Conservation (phyloP, 495 filamentous ascomycete genomes). For the Usnea hakonensis region DNA sequence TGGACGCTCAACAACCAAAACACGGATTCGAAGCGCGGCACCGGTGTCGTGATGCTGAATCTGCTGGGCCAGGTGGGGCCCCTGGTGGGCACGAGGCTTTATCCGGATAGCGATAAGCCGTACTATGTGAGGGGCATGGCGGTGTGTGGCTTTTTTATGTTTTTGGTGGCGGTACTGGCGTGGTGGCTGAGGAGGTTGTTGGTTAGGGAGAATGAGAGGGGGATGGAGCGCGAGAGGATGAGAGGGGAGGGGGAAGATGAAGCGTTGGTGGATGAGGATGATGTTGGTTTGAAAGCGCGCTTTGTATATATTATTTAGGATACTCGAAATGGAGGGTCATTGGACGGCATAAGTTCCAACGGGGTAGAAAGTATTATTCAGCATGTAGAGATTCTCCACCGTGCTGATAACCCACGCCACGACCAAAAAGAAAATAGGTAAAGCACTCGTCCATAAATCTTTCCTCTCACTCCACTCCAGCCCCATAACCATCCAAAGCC, state of each 20-base stretch:
- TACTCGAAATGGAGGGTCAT: too few relatives aligned
- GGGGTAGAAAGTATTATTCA: too few relatives aligned
- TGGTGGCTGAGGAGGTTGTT: conserved; percentile 40
- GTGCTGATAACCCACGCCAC: too few relatives aligned
- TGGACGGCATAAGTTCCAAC: too few relatives aligned
- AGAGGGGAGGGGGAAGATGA: conserved; percentile 12
- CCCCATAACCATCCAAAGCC: too few relatives aligned
- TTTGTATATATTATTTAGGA: not conserved
- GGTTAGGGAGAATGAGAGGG: conserved; percentile 32
- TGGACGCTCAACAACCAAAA: conserved; percentile 58
- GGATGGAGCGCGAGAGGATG: not conserved
- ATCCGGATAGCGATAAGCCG: conserved; percentile 48
- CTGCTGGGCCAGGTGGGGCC: conserved; percentile 57
- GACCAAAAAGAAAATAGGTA: too few relatives aligned
- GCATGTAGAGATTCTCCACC: too few relatives aligned
- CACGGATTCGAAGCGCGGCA: conserved; percentile 46
- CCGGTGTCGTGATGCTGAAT: conserved; percentile 51
- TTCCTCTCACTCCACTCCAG: too few relatives aligned
- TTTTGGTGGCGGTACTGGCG: conserved; percentile 40
- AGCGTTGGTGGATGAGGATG: conserved; percentile 12
- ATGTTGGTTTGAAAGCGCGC: not conserved
- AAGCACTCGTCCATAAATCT: too few relatives aligned
- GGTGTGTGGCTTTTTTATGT: conserved; percentile 52
- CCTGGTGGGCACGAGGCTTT: conserved; percentile 52
- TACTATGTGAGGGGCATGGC: conserved; percentile 52